Evolutionary conservation across 805 yeast species (phyloP).

Genomic region (Clavispora asparagi): DNA sequence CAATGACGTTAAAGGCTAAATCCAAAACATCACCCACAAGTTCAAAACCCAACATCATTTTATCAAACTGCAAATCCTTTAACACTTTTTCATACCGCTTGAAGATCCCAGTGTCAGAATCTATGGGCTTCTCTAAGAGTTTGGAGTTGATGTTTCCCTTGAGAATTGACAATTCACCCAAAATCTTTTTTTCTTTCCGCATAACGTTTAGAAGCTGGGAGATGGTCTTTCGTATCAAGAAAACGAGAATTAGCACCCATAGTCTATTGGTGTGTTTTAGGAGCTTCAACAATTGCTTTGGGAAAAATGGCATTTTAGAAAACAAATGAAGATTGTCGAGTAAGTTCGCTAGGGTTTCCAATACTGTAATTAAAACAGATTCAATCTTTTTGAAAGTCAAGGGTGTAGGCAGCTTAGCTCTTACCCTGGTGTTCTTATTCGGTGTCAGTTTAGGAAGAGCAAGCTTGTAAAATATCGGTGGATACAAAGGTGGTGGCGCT

Average conservation of each 20-base stretch:
- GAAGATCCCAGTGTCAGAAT: constrained; percentile 19
- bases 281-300: constrained; percentile 23
- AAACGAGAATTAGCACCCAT: constrained; percentile 38
- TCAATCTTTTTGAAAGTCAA: constrained; percentile 27
- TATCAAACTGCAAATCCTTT: constrained; percentile 39
- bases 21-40: constrained; percentile 39
- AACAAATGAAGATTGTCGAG: constrained; percentile 39
- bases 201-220: constrained; percentile 38
- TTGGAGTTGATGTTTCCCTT: constrained; percentile 17
- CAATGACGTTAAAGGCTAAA: constrained; percentile 35
- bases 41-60: constrained; percentile 36
- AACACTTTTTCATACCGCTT: constrained; percentile 35
- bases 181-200: constrained; percentile 34
- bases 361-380: constrained; percentile 19
- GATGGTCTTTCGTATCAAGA: constrained; percentile 36
- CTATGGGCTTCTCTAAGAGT: constrained; percentile 15
- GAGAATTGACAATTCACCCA: constrained; percentile 30
- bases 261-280: constrained; percentile 39
- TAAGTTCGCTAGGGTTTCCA: constrained; percentile 35
- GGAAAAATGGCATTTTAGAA: constrained; percentile 40
- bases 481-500: constrained; percentile 25
- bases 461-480: constrained; percentile 32
- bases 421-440: not conserved
- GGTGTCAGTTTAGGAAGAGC: constrained; percentile 14
- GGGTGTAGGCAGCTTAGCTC: not conserved